These are phyloP conservation scores for Trametes sp. DNA, from an alignment of 1,284 basidiomycete species.

Conservation along the genomic window DNA sequence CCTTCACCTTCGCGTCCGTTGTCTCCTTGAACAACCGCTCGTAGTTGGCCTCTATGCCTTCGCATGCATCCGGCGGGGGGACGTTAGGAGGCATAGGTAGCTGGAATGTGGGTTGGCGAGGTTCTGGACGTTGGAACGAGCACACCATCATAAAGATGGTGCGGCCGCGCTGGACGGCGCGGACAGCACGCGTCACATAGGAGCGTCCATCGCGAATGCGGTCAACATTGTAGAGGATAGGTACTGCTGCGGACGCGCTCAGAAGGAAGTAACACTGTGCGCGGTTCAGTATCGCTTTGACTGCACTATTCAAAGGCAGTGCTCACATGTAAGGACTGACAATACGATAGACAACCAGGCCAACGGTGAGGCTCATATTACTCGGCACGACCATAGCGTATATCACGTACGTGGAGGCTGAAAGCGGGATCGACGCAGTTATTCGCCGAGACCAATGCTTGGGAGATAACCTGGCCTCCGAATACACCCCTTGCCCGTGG, in stretches of 20 bases:
- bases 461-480: conserved; percentile 91
- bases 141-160: conserved; percentile 86
- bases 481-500: conserved; percentile 79
- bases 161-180: conserved; percentile 78
- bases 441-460: conserved; percentile 83
- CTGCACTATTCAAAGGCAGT: not conserved
- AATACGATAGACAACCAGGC: conserved; percentile 21
- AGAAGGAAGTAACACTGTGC: conserved; percentile 84
- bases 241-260: conserved; percentile 78
- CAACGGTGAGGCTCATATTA: conserved; percentile 16
- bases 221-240: conserved; percentile 88
- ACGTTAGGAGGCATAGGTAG: conserved; percentile 67
- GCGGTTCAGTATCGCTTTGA: not conserved
- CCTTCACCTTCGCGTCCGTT: conserved; percentile 29
- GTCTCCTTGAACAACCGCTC: conserved; percentile 29
- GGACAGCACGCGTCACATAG: conserved; percentile 78
- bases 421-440: conserved; percentile 74
- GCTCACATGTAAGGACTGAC: conserved; percentile 76
- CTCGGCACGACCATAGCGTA: not conserved
- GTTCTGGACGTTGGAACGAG: conserved; percentile 87
- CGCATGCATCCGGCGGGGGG: conserved; percentile 70
- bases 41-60: conserved; percentile 57
- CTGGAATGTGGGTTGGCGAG: conserved; percentile 71
- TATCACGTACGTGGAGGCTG: conserved; percentile 70
- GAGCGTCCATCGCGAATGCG: conserved; percentile 83